Base-by-base conservation (phyloP, 1,284 basidiomycete genomes). In the Irpex sp. region DNA sequence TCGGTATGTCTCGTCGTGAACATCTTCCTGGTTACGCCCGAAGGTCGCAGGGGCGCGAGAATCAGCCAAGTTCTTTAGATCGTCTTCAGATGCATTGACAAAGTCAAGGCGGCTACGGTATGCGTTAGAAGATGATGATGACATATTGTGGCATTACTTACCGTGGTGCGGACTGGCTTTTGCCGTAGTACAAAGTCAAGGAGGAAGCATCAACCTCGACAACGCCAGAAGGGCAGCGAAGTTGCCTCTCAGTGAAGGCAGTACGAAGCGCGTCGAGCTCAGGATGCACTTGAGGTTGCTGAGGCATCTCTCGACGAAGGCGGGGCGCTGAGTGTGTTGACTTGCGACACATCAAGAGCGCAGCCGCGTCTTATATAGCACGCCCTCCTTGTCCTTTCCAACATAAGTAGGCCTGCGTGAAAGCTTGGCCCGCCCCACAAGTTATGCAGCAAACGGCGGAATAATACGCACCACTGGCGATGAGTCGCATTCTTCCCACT, bases 1-100 rank as follows among this genome's bases (percentile, higher is more conserved):
- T 8, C 70, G 64, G 58, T 72, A 71, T 17, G 70, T 62, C 61
- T 71, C 71, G 59, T 73, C 70, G 7, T 63, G 62, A 3, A 72
- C 69, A 26, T 68, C 64, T 51, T 71, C 60, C 1, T 67, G 15
- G 36, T 65, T 62, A 9, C 62, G 40, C 0, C 72, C 71, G 36
- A 73, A 72, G 1, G 65, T 61, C 5, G 71, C 72, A 2, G 60
- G 21, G 11, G 69, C 67, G 61, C 69, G 71, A 2, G 64, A 19
- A n/a, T 65, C 37, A 4, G 57, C 57, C 17, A 65, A 59, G 19
- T 40, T 19, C 59, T 62, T 17, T 11, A 66, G 49, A 13, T 58
- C 40, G 19, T 38, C 49, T 13, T 62, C 57, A 4, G 36, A 21
- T 2, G 19, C 11, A 19, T 55, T 17, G 9, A 15, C 57, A 40